A percentile compares a stretch with the other conserved stretches of the same genome.
Conservation (phyloP, 495 filamentous ascomycete species). For the Niebla homalea region DNA sequence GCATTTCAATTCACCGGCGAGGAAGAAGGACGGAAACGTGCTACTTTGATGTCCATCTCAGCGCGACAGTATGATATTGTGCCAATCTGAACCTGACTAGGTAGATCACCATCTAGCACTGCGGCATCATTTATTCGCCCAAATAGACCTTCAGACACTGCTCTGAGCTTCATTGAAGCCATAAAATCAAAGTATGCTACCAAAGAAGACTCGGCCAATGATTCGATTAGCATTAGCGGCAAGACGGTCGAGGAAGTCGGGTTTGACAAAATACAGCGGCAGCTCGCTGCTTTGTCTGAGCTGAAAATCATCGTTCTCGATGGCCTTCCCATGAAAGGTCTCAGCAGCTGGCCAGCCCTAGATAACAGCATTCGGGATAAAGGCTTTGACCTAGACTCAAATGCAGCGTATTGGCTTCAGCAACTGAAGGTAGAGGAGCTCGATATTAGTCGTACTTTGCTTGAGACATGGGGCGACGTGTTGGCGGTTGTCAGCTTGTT, state of each 20-base stretch:
- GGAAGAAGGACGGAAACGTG: too few species aligned
- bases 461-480: slow-evolving; percentile 52
- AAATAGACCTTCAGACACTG: slow-evolving; percentile 50
- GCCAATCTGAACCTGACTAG: slow-evolving; percentile 23
- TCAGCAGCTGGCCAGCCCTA: slow-evolving; percentile 3
- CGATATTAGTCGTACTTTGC: slow-evolving; percentile 75
- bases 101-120: slow-evolving; percentile 48
- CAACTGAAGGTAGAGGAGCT: slow-evolving; percentile 57
- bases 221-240: slow-evolving; percentile 54
- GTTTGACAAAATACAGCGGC: slow-evolving; percentile 78
- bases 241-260: slow-evolving; percentile 92
- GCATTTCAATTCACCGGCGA: too few species aligned
- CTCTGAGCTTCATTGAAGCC: slow-evolving; percentile 63
- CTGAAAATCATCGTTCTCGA: slow-evolving; percentile 74
- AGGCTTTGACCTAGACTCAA: slow-evolving; percentile 3
- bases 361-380: neutral
- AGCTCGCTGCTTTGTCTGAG: slow-evolving; percentile 64
- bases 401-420: neutral
- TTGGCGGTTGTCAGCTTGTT: slow-evolving; percentile 56
- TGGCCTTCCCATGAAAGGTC: slow-evolving; percentile 44
- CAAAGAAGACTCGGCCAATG: slow-evolving; percentile 17
- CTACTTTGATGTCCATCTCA: too few species aligned
- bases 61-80: too few species aligned
- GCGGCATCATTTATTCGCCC: slow-evolving; percentile 81
- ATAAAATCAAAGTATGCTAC: slow-evolving; percentile 71